Evolutionary conservation across 2,329 filamentous ascomycete species (phyloP), one percentile per base, ranked within the genome.

Genomic region (Xylariaceae sp.): DNA sequence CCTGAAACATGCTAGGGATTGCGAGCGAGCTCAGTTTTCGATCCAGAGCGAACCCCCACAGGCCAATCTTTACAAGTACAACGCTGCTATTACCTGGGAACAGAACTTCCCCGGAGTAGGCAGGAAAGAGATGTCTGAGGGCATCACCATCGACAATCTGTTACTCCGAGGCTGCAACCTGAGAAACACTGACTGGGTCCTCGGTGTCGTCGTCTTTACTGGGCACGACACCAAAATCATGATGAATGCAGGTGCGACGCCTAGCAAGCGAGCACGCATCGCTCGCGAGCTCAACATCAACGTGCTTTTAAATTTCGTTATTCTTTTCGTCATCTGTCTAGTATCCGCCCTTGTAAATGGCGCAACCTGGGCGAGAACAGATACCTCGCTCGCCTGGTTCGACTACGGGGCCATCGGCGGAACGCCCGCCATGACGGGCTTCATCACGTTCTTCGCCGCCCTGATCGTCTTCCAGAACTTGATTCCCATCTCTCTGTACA

Each of bases 161-260:
- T 76, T 98, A 19, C 78, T 98, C 31, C 85, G 92, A 70, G 92
- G 92, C 39, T 95, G 88, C 65, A 94, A 88, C 52, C 66, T 98
- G 34, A 81, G 89, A 50, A 98, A 97, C 61, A 98, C 92, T 0
- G 89, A 97, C 57, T 98, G 92, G 92, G 75, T 88, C 38, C 74
- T 98, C 5, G 92, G 89, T 37, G 76, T 98, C 3, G 90, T 97
- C 34, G 71, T 94, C 13, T 98, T 94, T 65, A 97, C 92, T 11
- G 92, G 92, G 23, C 81, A 89, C 57, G 90, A 98, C 61, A 95
- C 90, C 23, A 98, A 97, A 68, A 97, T 96, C 61, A 98, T 98
- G 92, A 85, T 96, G 69, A 98, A 98, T 60, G 86, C 92, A 18
- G 92, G 92, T 44, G 83, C 90, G 46, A 98, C 92, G 2, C 92